Percentiles rank a stretch among this genome's conserved stretches.
Evolutionary conservation across 192 early-diverging fungal genomes (phyloP).

Genomic region (Rhizoclosmatium sp.): DNA sequence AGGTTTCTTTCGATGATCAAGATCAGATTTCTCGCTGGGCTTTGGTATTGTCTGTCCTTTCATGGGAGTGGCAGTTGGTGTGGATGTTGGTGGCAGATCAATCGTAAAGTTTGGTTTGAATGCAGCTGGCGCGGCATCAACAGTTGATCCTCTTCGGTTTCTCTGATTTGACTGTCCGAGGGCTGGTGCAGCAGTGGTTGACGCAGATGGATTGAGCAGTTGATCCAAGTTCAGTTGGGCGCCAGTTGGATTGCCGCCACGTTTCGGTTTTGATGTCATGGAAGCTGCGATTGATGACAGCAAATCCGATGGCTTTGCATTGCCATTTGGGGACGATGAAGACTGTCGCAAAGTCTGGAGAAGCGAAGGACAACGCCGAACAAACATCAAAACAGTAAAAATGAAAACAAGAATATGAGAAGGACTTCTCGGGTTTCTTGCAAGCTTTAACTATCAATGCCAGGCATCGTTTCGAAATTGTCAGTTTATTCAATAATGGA

Average conservation of each 20-base stretch:
- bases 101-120: not conserved
- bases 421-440: too few relatives aligned
- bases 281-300: not conserved
- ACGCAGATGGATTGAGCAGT: not conserved
- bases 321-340: too few relatives aligned
- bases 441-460: too few relatives aligned
- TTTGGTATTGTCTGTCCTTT: not conserved
- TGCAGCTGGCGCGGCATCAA: not conserved
- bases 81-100: not conserved
- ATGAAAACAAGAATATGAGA: too few relatives aligned
- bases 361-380: too few relatives aligned
- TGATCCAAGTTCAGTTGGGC: not conserved
- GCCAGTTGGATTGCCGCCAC: not conserved
- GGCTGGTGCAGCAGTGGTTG: not conserved
- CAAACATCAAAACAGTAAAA: too few relatives aligned
- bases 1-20: not conserved
- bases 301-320: not conserved
- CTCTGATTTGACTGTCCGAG: not conserved
- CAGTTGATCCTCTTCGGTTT: not conserved
- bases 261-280: not conserved
- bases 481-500: too few relatives aligned
- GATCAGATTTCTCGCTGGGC: not conserved
- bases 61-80: not conserved
- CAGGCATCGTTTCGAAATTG: too few relatives aligned
- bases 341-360: too few relatives aligned